Evolutionary conservation across 257 asterid species (phyloP).

Genomic region (Osmanthus fragrans): DNA sequence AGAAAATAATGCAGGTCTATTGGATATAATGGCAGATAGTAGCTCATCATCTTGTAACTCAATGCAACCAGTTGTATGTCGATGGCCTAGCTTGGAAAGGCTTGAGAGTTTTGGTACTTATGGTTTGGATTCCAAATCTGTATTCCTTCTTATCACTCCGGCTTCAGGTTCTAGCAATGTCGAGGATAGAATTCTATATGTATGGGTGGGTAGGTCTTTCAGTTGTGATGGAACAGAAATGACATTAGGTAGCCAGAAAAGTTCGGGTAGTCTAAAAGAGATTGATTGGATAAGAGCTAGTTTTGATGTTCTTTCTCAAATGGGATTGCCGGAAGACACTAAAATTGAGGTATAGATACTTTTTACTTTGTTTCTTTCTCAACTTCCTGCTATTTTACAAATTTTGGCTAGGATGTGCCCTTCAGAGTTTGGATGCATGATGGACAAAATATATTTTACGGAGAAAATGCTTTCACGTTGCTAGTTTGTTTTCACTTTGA

Average conservation of each 20-base stretch:
- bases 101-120: conserved; percentile 22
- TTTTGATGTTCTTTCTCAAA: conserved; percentile 27
- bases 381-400: neutral
- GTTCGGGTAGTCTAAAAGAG: conserved; percentile 25
- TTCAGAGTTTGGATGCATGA: neutral
- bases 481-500: neutral
- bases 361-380: neutral
- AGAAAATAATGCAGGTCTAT: conserved; percentile 11
- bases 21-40: conserved; percentile 24
- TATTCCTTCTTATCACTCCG: conserved; percentile 34
- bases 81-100: conserved; percentile 53
- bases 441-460: neutral
- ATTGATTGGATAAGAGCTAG: conserved; percentile 42
- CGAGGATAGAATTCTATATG: conserved; percentile 27
- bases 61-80: conserved; percentile 28
- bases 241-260: conserved; percentile 21
- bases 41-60: conserved; percentile 24
- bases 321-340: conserved; percentile 44
- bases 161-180: conserved; percentile 24
- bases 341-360: conserved; percentile 36
- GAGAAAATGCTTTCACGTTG: neutral
- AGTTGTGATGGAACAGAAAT: conserved; percentile 19
- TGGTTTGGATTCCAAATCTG: conserved; percentile 42
- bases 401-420: neutral
- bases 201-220: conserved; percentile 49